Evolutionary conservation across 768 basidiomycete genomes (phyloP), one percentile per base, ranked within the genome.

Genomic region (Dacryopinax primogenitus): DNA sequence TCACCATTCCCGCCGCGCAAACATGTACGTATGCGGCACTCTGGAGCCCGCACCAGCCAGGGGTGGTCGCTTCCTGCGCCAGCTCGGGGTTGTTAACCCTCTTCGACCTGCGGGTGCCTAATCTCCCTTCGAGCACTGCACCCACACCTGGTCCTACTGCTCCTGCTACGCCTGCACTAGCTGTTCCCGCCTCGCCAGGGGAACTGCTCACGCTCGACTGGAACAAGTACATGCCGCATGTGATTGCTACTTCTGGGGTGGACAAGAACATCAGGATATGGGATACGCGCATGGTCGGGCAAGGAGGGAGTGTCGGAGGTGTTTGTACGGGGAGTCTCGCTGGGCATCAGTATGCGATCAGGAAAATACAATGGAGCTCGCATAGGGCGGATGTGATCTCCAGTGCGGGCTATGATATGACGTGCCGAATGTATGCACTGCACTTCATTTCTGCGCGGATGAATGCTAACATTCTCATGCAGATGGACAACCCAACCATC

Each of bases 11-110:
- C 70, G 91, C 92, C 0, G 92, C 95, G 75, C 76, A 81, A 39
- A 80, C 86, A 1, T 93, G 93, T 70, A 88, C 93, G 62, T 97
- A 97, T 74, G 85, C 90, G 72, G 88, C 92, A 1, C 75, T 90
- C 37, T 98, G 92, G 79, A 96, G 93, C 1, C 95, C 95, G 0
- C 93, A 95, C 72, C 84, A 88, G 64, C 88, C 92, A 3, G 86
- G 88, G 64, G 74, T 87, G 33, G 68, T 98, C 65, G 87, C 87
- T 0, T 86, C 90, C 1, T 92, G 90, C 71, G 93, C 91, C 0
- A 83, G 88, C 0, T 91, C 95, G 73, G 94, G 94, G 28, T 86
- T 88, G 0, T 70, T 93, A 64, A 87, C 86, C 70, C 77, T 93
- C 64, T 94, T 92, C 72, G 92, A 95, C 71, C 68, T 75, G 1